Evolutionary conservation across 805 yeast species (phyloP), one percentile per base, ranked within the genome.

Genomic region (Candida dajiaensis): DNA sequence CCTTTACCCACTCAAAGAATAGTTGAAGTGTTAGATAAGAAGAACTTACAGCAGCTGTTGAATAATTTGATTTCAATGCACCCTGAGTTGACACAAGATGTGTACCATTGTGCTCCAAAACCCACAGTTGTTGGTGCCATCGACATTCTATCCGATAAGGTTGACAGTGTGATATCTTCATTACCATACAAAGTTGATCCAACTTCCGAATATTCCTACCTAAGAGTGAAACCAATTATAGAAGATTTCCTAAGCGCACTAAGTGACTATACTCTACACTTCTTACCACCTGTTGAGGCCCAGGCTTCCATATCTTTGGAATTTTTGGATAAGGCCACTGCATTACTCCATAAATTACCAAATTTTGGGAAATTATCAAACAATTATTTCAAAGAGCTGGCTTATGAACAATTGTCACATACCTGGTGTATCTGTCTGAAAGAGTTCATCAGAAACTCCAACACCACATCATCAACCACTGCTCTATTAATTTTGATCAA

Each of bases 171-270:
- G 23, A 55, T 67, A 19, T 61, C 62, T 10, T 72, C 74, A 49
- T 64, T 89, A 52, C 96, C 96, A 1, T 87, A 85, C 62, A 81
- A 82, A 53, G 88, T 87, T 51, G 89, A 85, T 55, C 71, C 74
- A 10, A 71, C 76, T 33, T 78, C 85, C 41, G 96, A 88, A 62
- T 88, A 88, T 59, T 80, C 90, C 5, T 88, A 79, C 61, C 65
- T 85, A 47, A 72, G 96, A 47, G 85, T 89, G 33, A 80, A 85
- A 57, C 77, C 84, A 7, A 65, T 70, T 48, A 74, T 86, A 50
- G 76, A 77, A 48, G 94, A 85, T 54, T 86, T 88, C 54, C 74
- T 85, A 49, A 71, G 73, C 50, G 80, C 87, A 20, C 68, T 89
- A 45, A 78, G 85, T 16, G 96, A 88, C 63, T 87, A 83, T 61